Evolutionary conservation across 305 asterid species (phyloP), one percentile per base, ranked within the genome.

Genomic region (Ruellia speciosa): DNA sequence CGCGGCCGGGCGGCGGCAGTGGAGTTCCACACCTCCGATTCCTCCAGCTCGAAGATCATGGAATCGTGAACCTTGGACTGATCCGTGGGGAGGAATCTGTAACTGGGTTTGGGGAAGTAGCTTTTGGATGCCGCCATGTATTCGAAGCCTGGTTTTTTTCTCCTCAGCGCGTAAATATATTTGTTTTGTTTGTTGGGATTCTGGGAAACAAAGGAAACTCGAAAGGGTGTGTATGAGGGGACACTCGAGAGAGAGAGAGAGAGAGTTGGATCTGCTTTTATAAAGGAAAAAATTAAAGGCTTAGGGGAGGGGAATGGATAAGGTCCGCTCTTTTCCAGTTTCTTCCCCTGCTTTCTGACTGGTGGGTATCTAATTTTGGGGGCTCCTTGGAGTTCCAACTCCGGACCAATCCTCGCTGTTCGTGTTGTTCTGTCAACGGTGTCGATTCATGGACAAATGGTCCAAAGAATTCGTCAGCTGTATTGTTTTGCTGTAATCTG

Each of bases 21-120:
- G 15, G 84, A 56, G 77, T 52, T 70, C 94, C 92, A 87, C 28
- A 87, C 67, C 14, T 90, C 98, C 10, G 96, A 77, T 67, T 87
- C 95, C 55, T 87, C 90, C 50, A 90, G 77, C 77, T 90, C 97
- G 75, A 90, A 79, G 50, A 70, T 69, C 75, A 71, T 57, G 0
- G 78, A 59, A 31, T 75, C 68, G 75, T 56, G 18, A 39, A 50
- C 9, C 72, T 31, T 53, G 14, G 69, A 20, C 51, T 48, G 81
- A 35, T 82, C 83, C 59, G 51, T 52, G 3, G 82, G 86, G 2
- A 87, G 76, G 69, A 81, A 85, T 14, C 83, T 65, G 72, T 73
- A 70, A 73, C 68, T 83, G 1, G 85, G 28, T 60, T 79, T 63
- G 1, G 81, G 48, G 66, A 71, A 71, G 78, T 81, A 81, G 78